phyloP scores from a whole-genome alignment of 2,329 filamentous ascomycete genomes.

The Cladosporium sp. region DNA sequence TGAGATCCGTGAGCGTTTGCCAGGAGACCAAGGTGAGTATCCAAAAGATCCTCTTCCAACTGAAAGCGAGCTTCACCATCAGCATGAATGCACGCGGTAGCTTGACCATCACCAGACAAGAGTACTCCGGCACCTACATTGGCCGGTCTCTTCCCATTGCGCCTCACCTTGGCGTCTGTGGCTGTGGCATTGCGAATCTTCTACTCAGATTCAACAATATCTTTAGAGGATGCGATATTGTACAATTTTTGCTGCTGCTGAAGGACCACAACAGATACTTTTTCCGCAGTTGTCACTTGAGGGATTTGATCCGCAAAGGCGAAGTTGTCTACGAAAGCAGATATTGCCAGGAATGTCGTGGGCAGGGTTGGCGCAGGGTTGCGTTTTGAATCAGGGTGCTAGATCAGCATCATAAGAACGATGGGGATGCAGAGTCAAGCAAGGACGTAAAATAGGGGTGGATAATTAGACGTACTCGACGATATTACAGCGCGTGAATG shows the following conservation, averaged over 20 bases:
- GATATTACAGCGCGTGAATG: too few species aligned
- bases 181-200: neutral
- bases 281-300: neutral
- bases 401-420: neutral
- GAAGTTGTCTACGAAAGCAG: neutral
- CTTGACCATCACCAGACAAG: neutral
- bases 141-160: neutral
- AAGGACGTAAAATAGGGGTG: too few species aligned
- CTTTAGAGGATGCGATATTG: neutral
- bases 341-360: neutral
- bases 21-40: neutral
- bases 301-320: neutral
- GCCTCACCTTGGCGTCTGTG: neutral
- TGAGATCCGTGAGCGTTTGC: neutral
- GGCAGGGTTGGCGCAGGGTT: neutral
- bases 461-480: too few species aligned
- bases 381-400: neutral
- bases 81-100: neutral
- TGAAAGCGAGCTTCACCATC: neutral
- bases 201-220: too few species aligned
- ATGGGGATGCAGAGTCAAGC: neutral
- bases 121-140: neutral
- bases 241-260: neutral
- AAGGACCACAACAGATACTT: neutral
- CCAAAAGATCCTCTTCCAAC: neutral